Percentiles rank a stretch among this genome's conserved stretches.
phyloP scores from a whole-genome alignment of 805 yeast species.

The Sungouiozyma intestinalis region DNA sequence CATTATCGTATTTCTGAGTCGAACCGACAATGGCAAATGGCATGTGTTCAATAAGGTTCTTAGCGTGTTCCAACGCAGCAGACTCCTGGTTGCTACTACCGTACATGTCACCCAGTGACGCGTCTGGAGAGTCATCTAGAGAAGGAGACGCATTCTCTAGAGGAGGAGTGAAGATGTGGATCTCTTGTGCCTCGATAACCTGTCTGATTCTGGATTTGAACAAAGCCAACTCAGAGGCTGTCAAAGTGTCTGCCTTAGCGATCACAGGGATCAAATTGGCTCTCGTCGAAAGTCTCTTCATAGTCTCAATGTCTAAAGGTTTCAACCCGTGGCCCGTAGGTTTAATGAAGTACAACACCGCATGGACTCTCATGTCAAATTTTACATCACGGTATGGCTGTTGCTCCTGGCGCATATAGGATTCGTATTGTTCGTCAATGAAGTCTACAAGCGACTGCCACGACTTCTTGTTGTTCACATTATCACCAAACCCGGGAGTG shows the following conservation, averaged over 20 bases:
- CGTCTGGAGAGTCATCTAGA: conserved; percentile 7
- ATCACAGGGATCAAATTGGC: conserved; percentile 85
- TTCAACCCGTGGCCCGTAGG: conserved; percentile 85
- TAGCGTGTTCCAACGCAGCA: conserved; percentile 70
- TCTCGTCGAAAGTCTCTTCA: conserved; percentile 71
- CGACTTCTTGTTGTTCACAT: conserved; percentile 71
- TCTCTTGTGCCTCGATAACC: conserved; percentile 74
- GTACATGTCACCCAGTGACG: neutral
- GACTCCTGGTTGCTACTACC: conserved; percentile 33
- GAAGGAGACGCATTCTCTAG: conserved; percentile 34
- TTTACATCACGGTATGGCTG: conserved; percentile 64
- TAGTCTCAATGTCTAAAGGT: conserved; percentile 79
- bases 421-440: conserved; percentile 83
- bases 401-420: conserved; percentile 84
- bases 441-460: conserved; percentile 85
- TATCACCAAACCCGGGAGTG: conserved; percentile 92
- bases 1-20: conserved; percentile 55
- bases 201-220: conserved; percentile 73
- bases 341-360: conserved; percentile 78
- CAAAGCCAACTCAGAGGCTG: conserved; percentile 54
- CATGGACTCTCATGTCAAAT: conserved; percentile 83
- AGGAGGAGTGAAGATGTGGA: conserved; percentile 76
- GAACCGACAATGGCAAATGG: conserved; percentile 81
- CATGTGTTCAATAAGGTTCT: conserved; percentile 70
- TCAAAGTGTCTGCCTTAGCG: conserved; percentile 79